Evolutionary conservation across 768 basidiomycete genomes (phyloP).

Genomic region (Boletellus emodensis): DNA sequence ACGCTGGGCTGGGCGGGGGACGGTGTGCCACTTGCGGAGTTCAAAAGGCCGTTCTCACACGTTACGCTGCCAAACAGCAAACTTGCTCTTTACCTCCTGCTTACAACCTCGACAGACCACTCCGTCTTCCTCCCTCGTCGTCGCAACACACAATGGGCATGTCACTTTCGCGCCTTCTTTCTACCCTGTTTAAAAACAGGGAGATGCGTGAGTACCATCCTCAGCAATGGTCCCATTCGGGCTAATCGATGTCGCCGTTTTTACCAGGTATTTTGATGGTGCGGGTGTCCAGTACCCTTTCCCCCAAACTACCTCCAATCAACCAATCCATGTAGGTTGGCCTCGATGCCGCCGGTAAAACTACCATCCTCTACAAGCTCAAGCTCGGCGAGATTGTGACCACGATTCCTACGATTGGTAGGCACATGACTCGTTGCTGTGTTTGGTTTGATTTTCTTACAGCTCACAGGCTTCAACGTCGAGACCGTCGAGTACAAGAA

Average conservation of each 20-base stretch:
- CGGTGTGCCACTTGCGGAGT: constrained; percentile 30
- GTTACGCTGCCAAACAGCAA: constrained; percentile 27
- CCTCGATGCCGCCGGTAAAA: constrained; percentile 99
- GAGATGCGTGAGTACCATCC: constrained; percentile 86
- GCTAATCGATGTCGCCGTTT: constrained; percentile 24
- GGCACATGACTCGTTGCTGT: constrained; percentile 30
- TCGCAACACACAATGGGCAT: constrained; percentile 65
- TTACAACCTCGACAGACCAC: constrained; percentile 25
- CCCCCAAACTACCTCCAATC: constrained; percentile 9
- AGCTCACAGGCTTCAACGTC: constrained; percentile 90
- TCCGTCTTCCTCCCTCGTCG: constrained; percentile 27
- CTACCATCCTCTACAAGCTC: constrained; percentile 97
- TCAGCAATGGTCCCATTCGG: constrained; percentile 14
- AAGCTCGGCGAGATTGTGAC: constrained; percentile 99
- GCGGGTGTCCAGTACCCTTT: constrained; percentile 24
- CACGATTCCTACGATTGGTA: constrained; percentile 99
- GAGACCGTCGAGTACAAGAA: constrained; percentile 99
- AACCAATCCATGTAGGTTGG: constrained; percentile 62
- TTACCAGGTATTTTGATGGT: constrained; percentile 94
- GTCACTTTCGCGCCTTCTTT: constrained; percentile 68
- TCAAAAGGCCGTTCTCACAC: constrained; percentile 32
- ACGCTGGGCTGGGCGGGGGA: not conserved
- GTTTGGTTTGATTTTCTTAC: constrained; percentile 9
- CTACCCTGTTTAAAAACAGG: constrained; percentile 93
- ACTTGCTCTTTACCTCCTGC: constrained; percentile 32